Conservation (phyloP, 495 filamentous ascomycete genomes). For the Xanthoparmelia taractica region DNA sequence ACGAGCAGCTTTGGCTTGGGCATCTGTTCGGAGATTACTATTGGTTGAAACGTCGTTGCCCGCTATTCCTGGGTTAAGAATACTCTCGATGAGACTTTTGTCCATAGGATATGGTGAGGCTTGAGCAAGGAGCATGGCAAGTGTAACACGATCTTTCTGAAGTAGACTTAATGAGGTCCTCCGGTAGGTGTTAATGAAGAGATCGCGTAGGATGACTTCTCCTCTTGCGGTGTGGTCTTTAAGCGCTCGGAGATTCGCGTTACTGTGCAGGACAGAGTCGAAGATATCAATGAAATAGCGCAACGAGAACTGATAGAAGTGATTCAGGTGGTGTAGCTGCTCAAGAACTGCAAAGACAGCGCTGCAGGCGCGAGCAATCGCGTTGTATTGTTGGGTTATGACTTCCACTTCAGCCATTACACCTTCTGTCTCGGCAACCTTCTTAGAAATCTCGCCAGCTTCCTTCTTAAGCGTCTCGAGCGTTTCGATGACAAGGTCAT, state of each 20-base stretch:
- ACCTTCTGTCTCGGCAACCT: slow-evolving; percentile 93
- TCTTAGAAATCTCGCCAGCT: slow-evolving; percentile 87
- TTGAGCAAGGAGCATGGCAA: slow-evolving; percentile 94
- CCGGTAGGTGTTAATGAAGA: slow-evolving; percentile 88
- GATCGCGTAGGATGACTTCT: slow-evolving; percentile 76
- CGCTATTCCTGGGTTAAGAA: slow-evolving; percentile 70
- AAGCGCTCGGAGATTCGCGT: slow-evolving; percentile 63
- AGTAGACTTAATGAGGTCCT: slow-evolving; percentile 85
- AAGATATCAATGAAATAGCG: slow-evolving; percentile 98
- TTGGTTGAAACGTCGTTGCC: slow-evolving; percentile 72
- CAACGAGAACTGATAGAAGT: slow-evolving; percentile 98
- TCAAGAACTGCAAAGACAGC: slow-evolving; percentile 94
- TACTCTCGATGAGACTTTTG: slow-evolving; percentile 72
- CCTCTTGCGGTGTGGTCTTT: slow-evolving; percentile 68
- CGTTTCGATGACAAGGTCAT: slow-evolving; percentile 95
- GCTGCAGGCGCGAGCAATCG: slow-evolving; percentile 89
- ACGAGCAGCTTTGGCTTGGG: slow-evolving; percentile 57
- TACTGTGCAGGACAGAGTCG: slow-evolving; percentile 78
- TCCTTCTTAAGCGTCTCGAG: slow-evolving; percentile 97
- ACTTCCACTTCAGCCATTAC: slow-evolving; percentile 97
- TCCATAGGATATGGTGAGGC: slow-evolving; percentile 93
- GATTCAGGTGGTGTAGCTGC: slow-evolving; percentile 95
- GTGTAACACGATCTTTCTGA: slow-evolving; percentile 86
- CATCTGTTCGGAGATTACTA: slow-evolving; percentile 55
- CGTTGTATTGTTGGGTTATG: slow-evolving; percentile 85